Percentiles rank a stretch among this genome's conserved stretches.
phyloP scores from a whole-genome alignment of 2,329 filamentous ascomycete species.

The Arthrocladium fulminans region DNA sequence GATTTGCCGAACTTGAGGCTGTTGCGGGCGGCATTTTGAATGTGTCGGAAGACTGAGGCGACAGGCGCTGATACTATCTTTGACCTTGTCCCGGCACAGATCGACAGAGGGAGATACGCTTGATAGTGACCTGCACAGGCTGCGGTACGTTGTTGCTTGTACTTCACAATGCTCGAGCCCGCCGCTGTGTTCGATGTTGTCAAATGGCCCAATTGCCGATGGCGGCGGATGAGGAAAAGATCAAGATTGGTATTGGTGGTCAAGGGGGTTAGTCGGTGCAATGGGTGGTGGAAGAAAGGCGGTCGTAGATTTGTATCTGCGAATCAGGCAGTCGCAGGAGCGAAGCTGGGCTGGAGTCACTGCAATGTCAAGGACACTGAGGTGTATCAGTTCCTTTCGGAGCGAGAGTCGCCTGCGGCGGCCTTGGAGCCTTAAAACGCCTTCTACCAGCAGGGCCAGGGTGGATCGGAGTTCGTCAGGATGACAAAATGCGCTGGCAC shows the following conservation, averaged over 20 bases:
- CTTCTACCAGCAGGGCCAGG: not conserved
- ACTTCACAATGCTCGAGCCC: not conserved
- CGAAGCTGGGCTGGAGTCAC: constrained; percentile 2
- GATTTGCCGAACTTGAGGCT: constrained; percentile 16
- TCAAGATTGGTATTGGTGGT: not conserved
- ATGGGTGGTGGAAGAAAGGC: not conserved
- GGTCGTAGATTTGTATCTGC: not conserved
- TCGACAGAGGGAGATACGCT: not conserved
- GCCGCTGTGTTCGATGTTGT: not conserved
- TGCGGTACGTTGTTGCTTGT: not conserved
- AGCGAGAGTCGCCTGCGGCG: not conserved
- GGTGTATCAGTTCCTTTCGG: not conserved
- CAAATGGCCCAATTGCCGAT: not conserved
- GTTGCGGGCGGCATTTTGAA: constrained; percentile 16
- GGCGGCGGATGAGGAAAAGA: not conserved
- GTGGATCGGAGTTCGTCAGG: not conserved
- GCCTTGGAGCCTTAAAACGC: constrained; percentile 1
- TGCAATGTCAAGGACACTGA: not conserved
- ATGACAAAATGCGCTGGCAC: not conserved
- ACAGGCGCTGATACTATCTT: not conserved
- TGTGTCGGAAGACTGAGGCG: not conserved
- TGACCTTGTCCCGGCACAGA: not conserved
- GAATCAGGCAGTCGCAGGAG: constrained; percentile 1
- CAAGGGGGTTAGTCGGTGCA: not conserved
- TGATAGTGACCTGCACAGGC: not conserved